These are phyloP conservation scores for Astrothelium subdiscretum DNA, from an alignment of 495 filamentous ascomycete species.

Conservation along the genomic window DNA sequence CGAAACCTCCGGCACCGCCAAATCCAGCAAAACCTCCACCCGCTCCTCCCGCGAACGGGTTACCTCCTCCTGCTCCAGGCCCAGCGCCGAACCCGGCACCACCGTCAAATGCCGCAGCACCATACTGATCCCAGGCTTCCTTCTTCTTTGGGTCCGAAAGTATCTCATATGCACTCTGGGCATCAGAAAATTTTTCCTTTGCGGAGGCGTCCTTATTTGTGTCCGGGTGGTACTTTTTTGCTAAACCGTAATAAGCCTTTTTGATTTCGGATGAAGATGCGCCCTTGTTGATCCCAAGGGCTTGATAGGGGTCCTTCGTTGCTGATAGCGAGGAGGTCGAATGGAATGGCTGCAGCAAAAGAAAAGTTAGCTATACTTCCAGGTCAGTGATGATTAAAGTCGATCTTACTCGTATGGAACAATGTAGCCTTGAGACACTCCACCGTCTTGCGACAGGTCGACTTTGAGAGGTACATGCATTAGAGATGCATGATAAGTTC, in stretches of 20 bases:
- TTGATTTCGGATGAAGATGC: constrained; percentile 86
- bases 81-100: constrained; percentile 52
- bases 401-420: constrained; percentile 6
- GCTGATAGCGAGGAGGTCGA: constrained; percentile 49
- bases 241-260: constrained; percentile 93
- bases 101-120: constrained; percentile 78
- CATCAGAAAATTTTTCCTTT: constrained; percentile 87
- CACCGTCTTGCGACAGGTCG: neutral
- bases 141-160: constrained; percentile 85
- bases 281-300: constrained; percentile 69
- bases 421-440: neutral
- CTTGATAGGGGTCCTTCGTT: constrained; percentile 70
- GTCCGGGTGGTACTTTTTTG: constrained; percentile 98
- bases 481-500: neutral
- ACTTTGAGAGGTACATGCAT: neutral
- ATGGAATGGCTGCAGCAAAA: constrained; percentile 57
- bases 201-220: constrained; percentile 88
- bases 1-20: constrained; percentile 48
- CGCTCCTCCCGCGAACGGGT: constrained; percentile 49
- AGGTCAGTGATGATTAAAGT: neutral
- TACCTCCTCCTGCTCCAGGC: constrained; percentile 39
- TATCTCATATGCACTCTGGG: constrained; percentile 85
- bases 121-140: constrained; percentile 81
- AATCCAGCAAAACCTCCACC: constrained; percentile 43
- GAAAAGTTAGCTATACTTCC: neutral